Percentiles rank a stretch among this genome's conserved stretches.
Conservation (phyloP, 768 basidiomycete species). For the Phylloporus rhodoxanthus region DNA sequence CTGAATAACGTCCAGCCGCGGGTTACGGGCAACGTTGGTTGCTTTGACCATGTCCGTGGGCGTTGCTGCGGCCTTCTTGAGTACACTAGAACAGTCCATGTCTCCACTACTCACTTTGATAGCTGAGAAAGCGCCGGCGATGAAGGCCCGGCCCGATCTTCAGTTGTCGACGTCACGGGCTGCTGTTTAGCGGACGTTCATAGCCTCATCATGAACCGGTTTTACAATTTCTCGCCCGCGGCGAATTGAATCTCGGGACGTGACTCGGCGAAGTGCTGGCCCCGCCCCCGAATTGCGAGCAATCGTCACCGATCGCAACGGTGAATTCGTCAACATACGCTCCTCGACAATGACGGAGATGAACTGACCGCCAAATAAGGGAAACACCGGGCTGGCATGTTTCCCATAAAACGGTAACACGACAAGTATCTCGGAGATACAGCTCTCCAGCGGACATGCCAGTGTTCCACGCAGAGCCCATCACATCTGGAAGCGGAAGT, state of each 20-base stretch:
- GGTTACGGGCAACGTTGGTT: too few relatives aligned
- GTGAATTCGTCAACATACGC: not conserved
- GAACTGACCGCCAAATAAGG: not conserved
- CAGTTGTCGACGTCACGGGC: too few relatives aligned
- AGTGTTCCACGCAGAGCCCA: not conserved
- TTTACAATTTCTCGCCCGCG: too few relatives aligned
- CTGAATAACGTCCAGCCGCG: too few relatives aligned
- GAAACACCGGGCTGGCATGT: not conserved
- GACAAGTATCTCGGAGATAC: not conserved
- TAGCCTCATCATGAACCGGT: too few relatives aligned
- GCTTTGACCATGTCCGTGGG: too few relatives aligned
- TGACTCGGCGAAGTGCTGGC: not conserved
- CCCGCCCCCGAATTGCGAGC: not conserved
- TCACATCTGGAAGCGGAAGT: not conserved
- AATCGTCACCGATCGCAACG: not conserved
- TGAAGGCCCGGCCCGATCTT: too few relatives aligned
- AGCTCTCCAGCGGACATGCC: not conserved
- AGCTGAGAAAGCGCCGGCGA: too few relatives aligned
- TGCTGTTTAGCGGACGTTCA: too few relatives aligned
- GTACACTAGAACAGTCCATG: too few relatives aligned
- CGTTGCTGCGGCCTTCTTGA: too few relatives aligned
- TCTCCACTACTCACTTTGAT: too few relatives aligned
- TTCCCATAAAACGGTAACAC: not conserved
- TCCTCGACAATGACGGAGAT: not conserved
- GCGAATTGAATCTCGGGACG: not conserved